Evolutionary conservation across 2,329 filamentous ascomycete species (phyloP).

Genomic region (Colletotrichum echinochloae): DNA sequence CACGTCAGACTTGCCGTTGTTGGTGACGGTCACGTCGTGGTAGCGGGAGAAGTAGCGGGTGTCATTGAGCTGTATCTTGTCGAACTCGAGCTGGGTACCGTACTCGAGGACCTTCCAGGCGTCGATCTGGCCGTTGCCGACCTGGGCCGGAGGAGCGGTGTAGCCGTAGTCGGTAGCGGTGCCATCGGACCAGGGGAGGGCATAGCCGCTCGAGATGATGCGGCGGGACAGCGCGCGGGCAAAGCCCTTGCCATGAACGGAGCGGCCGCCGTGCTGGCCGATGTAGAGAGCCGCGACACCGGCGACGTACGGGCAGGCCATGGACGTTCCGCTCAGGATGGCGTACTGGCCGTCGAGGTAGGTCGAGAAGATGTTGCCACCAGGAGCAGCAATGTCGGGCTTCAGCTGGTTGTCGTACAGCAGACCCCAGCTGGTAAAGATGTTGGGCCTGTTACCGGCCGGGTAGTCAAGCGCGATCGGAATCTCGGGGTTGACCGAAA

Average conservation of each 20-base stretch:
- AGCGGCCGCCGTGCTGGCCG: conserved; percentile 47
- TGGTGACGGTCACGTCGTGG: conserved; percentile 49
- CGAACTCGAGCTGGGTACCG: conserved; percentile 53
- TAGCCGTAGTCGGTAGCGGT: conserved; percentile 43
- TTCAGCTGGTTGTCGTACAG: conserved; percentile 57
- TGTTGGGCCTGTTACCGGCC: conserved; percentile 51
- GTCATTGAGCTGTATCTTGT: conserved; percentile 59
- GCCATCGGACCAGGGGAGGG: conserved; percentile 49
- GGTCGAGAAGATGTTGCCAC: conserved; percentile 57
- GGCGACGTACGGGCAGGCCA: conserved; percentile 58
- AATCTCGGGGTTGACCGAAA: conserved; percentile 44
- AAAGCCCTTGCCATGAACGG: conserved; percentile 47
- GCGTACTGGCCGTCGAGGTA: conserved; percentile 55
- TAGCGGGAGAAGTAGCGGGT: conserved; percentile 53
- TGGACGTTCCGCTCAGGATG: conserved; percentile 60
- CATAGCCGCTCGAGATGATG: conserved; percentile 51
- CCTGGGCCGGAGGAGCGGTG: conserved; percentile 52
- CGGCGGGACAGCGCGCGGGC: conserved; percentile 47
- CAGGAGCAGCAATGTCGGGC: conserved; percentile 58
- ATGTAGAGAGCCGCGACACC: conserved; percentile 53
- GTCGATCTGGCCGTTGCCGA: conserved; percentile 57
- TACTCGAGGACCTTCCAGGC: conserved; percentile 56
- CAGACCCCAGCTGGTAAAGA: conserved; percentile 58
- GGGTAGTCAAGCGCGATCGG: conserved; percentile 43
- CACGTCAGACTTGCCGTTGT: conserved; percentile 50